These are phyloP conservation scores for Thelephora terrestris DNA, from an alignment of 1,284 basidiomycete genomes.

Conservation along the genomic window DNA sequence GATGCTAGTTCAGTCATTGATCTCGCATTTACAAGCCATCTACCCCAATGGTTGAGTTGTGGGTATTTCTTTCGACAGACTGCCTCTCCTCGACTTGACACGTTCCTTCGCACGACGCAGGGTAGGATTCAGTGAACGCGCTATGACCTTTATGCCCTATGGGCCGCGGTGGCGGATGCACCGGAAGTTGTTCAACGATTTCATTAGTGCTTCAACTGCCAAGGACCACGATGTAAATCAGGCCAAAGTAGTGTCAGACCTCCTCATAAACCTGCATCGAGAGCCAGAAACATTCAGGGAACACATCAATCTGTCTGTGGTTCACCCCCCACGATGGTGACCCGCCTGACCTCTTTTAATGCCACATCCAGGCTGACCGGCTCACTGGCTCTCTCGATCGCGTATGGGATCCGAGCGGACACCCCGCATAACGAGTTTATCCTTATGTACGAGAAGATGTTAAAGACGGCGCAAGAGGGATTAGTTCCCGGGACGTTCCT, in stretches of 20 bases:
- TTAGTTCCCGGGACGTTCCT: slow-evolving; percentile 19
- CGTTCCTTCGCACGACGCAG: slow-evolving; percentile 15
- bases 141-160: slow-evolving; percentile 25
- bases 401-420: not conserved
- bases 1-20: not conserved
- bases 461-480: slow-evolving; percentile 14
- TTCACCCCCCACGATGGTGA: not conserved
- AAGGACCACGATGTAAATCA: slow-evolving; percentile 21
- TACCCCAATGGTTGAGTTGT: not conserved
- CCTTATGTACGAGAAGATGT: slow-evolving; percentile 11
- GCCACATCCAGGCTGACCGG: not conserved
- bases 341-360: not conserved
- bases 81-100: not conserved
- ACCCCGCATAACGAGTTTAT: slow-evolving; percentile 1
- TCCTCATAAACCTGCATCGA: slow-evolving; percentile 22
- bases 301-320: not conserved
- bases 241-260: slow-evolving; percentile 18
- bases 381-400: not conserved
- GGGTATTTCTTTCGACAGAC: not conserved
- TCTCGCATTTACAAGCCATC: not conserved
- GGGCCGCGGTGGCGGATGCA: slow-evolving; percentile 30
- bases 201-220: slow-evolving; percentile 18
- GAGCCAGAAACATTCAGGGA: slow-evolving; percentile 5
- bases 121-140: slow-evolving; percentile 30
- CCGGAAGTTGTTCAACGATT: slow-evolving; percentile 26